Conservation (phyloP, 225 moss, liverwort and hornwort genomes). For the Pseudoscleropodium purum region DNA sequence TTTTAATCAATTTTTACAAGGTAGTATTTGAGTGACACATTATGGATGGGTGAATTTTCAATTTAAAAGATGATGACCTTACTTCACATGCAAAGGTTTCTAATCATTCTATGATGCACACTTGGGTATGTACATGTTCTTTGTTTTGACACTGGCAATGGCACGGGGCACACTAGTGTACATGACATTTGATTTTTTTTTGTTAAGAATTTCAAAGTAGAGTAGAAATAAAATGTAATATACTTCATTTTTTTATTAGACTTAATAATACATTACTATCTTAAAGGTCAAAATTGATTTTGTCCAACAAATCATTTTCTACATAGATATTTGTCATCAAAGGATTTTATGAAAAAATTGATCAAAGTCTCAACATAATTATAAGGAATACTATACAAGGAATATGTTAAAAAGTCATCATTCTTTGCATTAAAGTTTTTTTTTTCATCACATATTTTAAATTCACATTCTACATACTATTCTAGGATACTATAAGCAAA, state of each 20-base stretch:
- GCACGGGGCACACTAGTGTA: too few relatives aligned
- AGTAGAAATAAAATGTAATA: not conserved
- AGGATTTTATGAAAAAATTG: not conserved
- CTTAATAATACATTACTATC: not conserved
- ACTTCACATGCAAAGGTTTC: accelerated
- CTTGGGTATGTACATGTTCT: too few relatives aligned
- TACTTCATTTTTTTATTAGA: not conserved
- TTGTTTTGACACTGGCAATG: too few relatives aligned
- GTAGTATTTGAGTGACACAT: not conserved
- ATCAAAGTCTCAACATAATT: not conserved
- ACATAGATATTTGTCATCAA: not conserved
- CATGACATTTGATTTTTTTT: not conserved
- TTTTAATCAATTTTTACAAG: not conserved
- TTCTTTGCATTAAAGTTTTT: not conserved
- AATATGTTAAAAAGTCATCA: not conserved
- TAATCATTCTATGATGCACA: not conserved
- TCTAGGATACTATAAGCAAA: not conserved
- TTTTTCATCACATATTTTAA: not conserved
- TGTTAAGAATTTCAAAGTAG: not conserved
- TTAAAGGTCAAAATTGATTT: not conserved
- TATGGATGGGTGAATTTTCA: not conserved
- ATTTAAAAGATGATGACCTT: not conserved
- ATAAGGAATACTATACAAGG: not conserved
- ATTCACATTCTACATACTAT: not conserved
- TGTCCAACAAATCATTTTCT: not conserved